Evolutionary conservation across 305 asterid genomes (phyloP).

Genomic region (Plantago rigida): DNA sequence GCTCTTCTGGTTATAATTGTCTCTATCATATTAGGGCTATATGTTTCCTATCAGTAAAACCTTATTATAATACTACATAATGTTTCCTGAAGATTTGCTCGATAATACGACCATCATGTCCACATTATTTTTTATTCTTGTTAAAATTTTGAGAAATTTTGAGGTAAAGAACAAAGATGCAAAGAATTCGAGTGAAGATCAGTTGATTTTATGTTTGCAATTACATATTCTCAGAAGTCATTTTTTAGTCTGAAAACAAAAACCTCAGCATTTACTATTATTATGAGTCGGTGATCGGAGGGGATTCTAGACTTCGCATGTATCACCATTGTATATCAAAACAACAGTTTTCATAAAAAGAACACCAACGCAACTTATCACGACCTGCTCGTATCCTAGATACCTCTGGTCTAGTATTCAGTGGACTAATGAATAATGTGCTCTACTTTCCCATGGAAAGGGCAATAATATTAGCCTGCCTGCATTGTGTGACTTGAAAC

Average conservation of each 20-base stretch:
- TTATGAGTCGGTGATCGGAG: too few species aligned
- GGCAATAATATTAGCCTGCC: neutral
- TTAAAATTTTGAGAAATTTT: neutral
- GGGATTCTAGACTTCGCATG: too few species aligned
- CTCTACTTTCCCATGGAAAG: neutral
- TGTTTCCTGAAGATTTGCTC: neutral
- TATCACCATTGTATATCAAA: too few species aligned
- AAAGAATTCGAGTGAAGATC: neutral
- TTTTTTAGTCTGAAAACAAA: too few species aligned
- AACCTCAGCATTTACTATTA: too few species aligned
- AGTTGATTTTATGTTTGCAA: neutral
- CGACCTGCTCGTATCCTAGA: neutral
- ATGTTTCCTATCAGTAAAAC: neutral
- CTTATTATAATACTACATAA: neutral
- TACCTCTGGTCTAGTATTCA: neutral
- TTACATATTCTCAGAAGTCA: neutral
- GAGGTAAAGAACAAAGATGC: neutral
- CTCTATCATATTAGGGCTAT: slow-evolving; percentile 42
- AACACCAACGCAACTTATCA: neutral
- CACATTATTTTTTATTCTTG: neutral
- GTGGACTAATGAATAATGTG: neutral
- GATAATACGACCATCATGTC: too few species aligned
- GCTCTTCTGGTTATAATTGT: slow-evolving; percentile 42
- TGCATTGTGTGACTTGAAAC: neutral
- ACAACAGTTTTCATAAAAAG: too few species aligned